phyloP scores from a whole-genome alignment of 345 rosid genomes.

The Boechera stricta region DNA sequence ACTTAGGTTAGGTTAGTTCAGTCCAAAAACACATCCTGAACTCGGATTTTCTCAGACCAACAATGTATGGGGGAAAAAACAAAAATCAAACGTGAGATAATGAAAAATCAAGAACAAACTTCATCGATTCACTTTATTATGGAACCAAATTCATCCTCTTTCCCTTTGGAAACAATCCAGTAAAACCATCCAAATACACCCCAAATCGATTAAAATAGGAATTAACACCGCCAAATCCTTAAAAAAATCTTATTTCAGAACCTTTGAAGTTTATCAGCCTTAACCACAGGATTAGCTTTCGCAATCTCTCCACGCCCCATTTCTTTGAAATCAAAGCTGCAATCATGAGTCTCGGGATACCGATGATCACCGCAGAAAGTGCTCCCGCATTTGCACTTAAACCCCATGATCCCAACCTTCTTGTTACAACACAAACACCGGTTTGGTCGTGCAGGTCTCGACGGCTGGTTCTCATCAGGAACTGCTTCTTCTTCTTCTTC shows the following conservation, averaged over 20 bases:
- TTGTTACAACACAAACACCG: conserved; percentile 46
- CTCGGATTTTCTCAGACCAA: too few species aligned
- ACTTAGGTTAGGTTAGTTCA: too few species aligned
- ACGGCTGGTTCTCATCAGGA: conserved; percentile 15
- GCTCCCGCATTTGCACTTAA: conserved; percentile 48
- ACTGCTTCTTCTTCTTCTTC: conserved; percentile 13
- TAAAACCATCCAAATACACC: background rate
- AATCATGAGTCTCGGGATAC: conserved; percentile 49
- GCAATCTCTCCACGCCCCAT: conserved; percentile 42
- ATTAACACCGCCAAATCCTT: background rate
- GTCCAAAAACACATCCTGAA: too few species aligned
- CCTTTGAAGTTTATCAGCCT: conserved; percentile 48
- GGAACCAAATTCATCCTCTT: conserved; percentile 35
- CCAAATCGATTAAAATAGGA: conserved; percentile 36
- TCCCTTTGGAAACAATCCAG: conserved; percentile 25
- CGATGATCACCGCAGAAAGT: conserved; percentile 46
- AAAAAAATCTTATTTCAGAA: conserved; percentile 19
- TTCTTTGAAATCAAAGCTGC: conserved; percentile 48
- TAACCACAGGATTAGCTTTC: conserved; percentile 45
- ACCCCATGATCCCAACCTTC: conserved; percentile 49
- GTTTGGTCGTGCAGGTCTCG: conserved; percentile 27
- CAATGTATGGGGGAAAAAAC: too few species aligned
- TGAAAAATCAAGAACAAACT: background rate
- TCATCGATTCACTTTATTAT: conserved; percentile 42
- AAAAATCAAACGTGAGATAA: background rate